phyloP scores from a whole-genome alignment of 164 flowering plant genomes.

The Annona squamosa region DNA sequence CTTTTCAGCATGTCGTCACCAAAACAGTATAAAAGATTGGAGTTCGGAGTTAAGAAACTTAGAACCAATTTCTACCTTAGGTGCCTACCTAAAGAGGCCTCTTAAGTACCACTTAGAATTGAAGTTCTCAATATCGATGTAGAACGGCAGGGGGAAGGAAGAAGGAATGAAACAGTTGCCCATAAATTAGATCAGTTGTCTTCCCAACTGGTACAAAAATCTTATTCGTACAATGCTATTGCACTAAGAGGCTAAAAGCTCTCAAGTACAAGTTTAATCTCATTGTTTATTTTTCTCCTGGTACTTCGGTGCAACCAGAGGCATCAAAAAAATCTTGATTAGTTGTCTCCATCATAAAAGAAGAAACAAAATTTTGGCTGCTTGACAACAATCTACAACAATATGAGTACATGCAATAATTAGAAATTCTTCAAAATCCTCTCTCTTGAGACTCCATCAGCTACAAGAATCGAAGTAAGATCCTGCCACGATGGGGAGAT shows the following conservation, averaged over 20 bases:
- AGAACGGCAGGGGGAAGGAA: too few species aligned
- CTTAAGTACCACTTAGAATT: too few species aligned
- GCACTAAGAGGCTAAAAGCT: not conserved
- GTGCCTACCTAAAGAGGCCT: too few species aligned
- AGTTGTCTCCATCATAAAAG: not conserved
- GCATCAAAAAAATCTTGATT: not conserved
- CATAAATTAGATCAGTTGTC: too few species aligned
- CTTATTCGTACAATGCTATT: too few species aligned
- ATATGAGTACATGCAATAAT: slow-evolving; percentile 1
- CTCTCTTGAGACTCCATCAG: slow-evolving; percentile 55
- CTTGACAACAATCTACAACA: not conserved
- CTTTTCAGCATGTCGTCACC: too few species aligned
- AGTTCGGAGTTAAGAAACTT: too few species aligned
- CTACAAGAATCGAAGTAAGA: slow-evolving; percentile 59
- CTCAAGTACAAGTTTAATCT: not conserved
- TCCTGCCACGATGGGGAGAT: slow-evolving; percentile 42
- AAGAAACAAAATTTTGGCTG: not conserved
- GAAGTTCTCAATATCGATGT: too few species aligned
- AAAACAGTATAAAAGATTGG: too few species aligned
- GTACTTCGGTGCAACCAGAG: not conserved
- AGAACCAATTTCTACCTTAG: too few species aligned
- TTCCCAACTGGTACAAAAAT: too few species aligned
- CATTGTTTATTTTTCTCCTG: not conserved
- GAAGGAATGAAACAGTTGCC: too few species aligned
- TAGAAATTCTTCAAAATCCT: slow-evolving; percentile 77